Evolutionary conservation across 1,284 basidiomycete species (phyloP).

Genomic region (Phellopilus nigrolimitatus): DNA sequence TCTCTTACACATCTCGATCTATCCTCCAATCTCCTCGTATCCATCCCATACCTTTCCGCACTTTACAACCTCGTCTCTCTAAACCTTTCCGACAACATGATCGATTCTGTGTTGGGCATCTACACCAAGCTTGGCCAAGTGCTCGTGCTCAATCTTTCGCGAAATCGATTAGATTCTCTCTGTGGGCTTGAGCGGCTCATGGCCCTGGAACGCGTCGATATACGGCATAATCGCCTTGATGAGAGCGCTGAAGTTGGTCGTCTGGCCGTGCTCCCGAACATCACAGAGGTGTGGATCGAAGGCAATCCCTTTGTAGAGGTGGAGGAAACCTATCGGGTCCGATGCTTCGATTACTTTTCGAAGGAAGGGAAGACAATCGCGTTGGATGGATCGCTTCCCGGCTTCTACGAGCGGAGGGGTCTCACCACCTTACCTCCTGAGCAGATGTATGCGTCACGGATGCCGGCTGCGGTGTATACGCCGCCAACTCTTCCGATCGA

Average conservation of each 20-base stretch:
- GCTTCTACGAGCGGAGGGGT: constrained; percentile 73
- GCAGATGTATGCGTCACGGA: constrained; percentile 48
- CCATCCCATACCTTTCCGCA: constrained; percentile 70
- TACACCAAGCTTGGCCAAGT: constrained; percentile 79
- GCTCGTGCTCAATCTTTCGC: constrained; percentile 69
- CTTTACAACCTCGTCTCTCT: constrained; percentile 80
- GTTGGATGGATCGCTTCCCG: constrained; percentile 72
- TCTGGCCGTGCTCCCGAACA: constrained; percentile 73
- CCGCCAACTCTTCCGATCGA: constrained; percentile 58
- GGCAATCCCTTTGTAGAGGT: constrained; percentile 74
- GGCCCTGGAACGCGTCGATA: constrained; percentile 80
- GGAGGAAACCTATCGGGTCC: constrained; percentile 69
- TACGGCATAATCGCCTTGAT: constrained; percentile 78
- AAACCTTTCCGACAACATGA: constrained; percentile 93
- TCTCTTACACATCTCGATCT: constrained; percentile 85
- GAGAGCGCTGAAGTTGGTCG: constrained; percentile 86
- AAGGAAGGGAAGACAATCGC: constrained; percentile 70
- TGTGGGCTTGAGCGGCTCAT: constrained; percentile 88
- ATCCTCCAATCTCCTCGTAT: constrained; percentile 85
- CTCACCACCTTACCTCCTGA: constrained; percentile 44
- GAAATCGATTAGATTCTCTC: constrained; percentile 88
- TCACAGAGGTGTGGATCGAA: constrained; percentile 74
- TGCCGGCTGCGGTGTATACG: constrained; percentile 45
- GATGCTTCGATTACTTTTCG: constrained; percentile 79
- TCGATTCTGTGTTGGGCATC: constrained; percentile 90